phyloP scores from a whole-genome alignment of 768 basidiomycete genomes.

The Lentinula edodes region DNA sequence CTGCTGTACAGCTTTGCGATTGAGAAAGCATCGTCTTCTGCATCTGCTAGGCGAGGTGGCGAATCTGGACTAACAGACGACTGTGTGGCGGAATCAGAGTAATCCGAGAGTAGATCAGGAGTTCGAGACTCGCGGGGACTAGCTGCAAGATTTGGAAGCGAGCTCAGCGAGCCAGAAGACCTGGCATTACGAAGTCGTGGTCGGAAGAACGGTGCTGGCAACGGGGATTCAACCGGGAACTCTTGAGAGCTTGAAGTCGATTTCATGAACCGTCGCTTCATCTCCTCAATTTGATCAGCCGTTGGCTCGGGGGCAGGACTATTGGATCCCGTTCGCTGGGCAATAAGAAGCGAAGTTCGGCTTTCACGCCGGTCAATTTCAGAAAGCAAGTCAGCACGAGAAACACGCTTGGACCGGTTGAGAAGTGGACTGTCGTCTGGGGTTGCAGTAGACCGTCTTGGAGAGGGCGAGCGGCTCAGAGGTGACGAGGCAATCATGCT shows the following conservation, averaged over 20 bases:
- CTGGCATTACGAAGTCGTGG: conserved; percentile 17
- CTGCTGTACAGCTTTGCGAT: conserved; percentile 11
- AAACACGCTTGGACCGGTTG: neutral
- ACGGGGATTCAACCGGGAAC: conserved; percentile 12
- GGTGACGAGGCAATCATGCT: conserved; percentile 23
- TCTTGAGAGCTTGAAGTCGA: conserved; percentile 19
- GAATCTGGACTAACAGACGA: conserved; percentile 51
- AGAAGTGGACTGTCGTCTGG: conserved; percentile 14
- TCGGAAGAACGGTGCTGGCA: conserved; percentile 16
- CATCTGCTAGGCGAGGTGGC: conserved; percentile 29
- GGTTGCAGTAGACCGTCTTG: conserved; percentile 19
- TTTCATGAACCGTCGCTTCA: conserved; percentile 53
- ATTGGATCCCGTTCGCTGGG: conserved; percentile 15
- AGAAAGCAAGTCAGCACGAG: neutral
- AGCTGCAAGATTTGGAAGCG: conserved; percentile 2
- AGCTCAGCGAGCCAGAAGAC: conserved; percentile 8
- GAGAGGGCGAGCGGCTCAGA: conserved; percentile 17
- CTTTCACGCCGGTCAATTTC: neutral
- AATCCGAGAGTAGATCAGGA: conserved; percentile 57
- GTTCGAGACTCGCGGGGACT: conserved; percentile 38
- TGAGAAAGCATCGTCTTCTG: conserved; percentile 8
- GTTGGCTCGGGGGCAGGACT: conserved; percentile 29
- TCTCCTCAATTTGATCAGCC: conserved; percentile 52
- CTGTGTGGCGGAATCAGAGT: conserved; percentile 52
- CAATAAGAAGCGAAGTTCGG: neutral